Evolutionary conservation across 352 stramenopile genomes (phyloP), one percentile per base, ranked within the genome.

Genomic region (Pythium rishiriense): DNA sequence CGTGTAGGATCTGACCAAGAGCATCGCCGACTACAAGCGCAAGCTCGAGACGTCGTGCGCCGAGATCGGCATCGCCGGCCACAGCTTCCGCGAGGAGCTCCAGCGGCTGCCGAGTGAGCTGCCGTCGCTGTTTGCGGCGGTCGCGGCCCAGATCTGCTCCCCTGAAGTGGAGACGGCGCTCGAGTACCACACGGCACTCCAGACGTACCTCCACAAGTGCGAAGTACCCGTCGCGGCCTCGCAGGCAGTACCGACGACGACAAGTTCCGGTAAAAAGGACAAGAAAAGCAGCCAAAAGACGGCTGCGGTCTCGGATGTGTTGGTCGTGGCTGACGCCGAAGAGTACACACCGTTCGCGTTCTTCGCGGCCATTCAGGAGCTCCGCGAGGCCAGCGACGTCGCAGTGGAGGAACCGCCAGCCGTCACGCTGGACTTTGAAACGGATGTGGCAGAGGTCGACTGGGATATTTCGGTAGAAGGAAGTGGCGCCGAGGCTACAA

Each of bases 21-120:
- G 78, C 37, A 94, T 94, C 62, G 64, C 70, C 12, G 81, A 91
- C 62, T 91, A 88, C 69, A 87, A 90, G 55, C 73, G 78, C 51
- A 85, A 88, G 62, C 69, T 90, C 29, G 71, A 88, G 58, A 59
- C 58, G 6, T 78, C 74, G 42, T 92, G 85, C 43, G 66, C 73
- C 19, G 64, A 75, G 7, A 85, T 92, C 54, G 79, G 81, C 41
- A 94, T 94, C 66, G 58, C 59, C 70, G 85, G 83, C 17, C 28
- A 74, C 15, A 74, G 76, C 63, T 89, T 93, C 45, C 79, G 82
- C 26, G 68, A 89, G 37, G 85, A 93, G 56, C 60, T 93, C 22
- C 73, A 78, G 52, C 77, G 70, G 11, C 62, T 91, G 61, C 81
- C 81, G 8, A 58, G 70, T 26, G 75, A 90, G 37, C 61, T 93